phyloP scores from a whole-genome alignment of 345 rosid genomes.

The Balakata baccata region DNA sequence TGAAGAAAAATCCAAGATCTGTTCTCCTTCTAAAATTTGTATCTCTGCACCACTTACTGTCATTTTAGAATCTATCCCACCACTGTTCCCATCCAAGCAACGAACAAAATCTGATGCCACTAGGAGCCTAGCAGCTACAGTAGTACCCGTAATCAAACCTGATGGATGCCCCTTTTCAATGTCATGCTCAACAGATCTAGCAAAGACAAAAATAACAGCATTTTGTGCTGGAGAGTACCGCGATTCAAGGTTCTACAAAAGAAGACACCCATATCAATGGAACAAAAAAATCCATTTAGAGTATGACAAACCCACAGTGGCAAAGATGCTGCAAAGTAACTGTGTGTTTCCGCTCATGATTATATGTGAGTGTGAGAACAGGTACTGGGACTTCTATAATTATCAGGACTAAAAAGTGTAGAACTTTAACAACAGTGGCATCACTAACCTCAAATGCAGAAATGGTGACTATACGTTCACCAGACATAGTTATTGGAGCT shows the following conservation, averaged over 20 bases:
- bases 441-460: slow-evolving; percentile 55
- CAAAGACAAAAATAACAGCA: slow-evolving; percentile 50
- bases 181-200: slow-evolving; percentile 51
- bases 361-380: not conserved
- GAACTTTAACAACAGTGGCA: not conserved
- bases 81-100: slow-evolving; percentile 31
- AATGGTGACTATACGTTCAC: slow-evolving; percentile 55
- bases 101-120: slow-evolving; percentile 33
- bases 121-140: slow-evolving; percentile 51
- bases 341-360: not conserved
- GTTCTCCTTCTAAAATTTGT: slow-evolving; percentile 36
- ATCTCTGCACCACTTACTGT: slow-evolving; percentile 39
- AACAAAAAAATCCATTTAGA: not conserved
- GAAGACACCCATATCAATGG: slow-evolving; percentile 14
- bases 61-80: slow-evolving; percentile 31
- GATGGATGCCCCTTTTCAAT: slow-evolving; percentile 36
- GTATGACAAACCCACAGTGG: not conserved
- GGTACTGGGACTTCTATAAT: not conserved
- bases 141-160: slow-evolving; percentile 27
- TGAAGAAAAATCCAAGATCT: slow-evolving; percentile 24
- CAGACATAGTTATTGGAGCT: slow-evolving; percentile 25
- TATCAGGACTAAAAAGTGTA: slow-evolving; percentile 1
- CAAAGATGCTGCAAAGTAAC: not conserved
- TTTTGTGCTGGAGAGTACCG: slow-evolving; percentile 59
- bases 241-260: slow-evolving; percentile 43